These are phyloP conservation scores for Diplogelasinospora grovesii DNA, from an alignment of 495 filamentous ascomycete genomes.

Conservation along the genomic window DNA sequence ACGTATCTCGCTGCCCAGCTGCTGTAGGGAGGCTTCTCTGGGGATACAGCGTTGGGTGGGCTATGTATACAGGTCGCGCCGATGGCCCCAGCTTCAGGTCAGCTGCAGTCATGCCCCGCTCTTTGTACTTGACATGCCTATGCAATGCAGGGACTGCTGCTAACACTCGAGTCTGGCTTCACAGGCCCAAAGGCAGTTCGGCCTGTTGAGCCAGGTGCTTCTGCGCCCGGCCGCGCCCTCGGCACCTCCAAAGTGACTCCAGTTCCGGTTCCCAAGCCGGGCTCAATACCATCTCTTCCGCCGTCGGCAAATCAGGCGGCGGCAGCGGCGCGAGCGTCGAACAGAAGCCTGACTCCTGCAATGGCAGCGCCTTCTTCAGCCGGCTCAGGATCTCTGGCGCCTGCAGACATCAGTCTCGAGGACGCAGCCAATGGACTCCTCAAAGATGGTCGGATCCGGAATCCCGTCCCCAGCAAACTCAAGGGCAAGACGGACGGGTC, in stretches of 20 bases:
- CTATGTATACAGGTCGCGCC: neutral
- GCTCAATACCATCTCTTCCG: slow-evolving; percentile 14
- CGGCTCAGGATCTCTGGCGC: slow-evolving; percentile 9
- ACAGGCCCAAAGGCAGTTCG: slow-evolving; percentile 13
- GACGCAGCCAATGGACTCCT: slow-evolving; percentile 19
- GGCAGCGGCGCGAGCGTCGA: slow-evolving; percentile 5
- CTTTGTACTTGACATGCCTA: neutral
- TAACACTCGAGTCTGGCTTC: slow-evolving; percentile 3
- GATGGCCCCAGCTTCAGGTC: slow-evolving; percentile 17
- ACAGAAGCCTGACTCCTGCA: neutral
- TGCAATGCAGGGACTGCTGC: neutral
- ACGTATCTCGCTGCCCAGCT: neutral
- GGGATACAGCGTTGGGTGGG: too few relatives aligned
- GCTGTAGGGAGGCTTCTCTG: too few relatives aligned
- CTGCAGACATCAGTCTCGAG: slow-evolving; percentile 14
- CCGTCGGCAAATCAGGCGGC: slow-evolving; percentile 4
- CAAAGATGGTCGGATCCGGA: slow-evolving; percentile 49
- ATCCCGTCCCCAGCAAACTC: slow-evolving; percentile 50
- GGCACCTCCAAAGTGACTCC: slow-evolving; percentile 14
- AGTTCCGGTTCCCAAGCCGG: slow-evolving; percentile 18
- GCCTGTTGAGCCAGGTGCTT: slow-evolving; percentile 3
- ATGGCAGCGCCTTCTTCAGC: slow-evolving; percentile 3
- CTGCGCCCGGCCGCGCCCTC: slow-evolving; percentile 4
- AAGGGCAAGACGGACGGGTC: slow-evolving; percentile 52
- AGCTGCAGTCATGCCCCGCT: too few relatives aligned